phyloP scores from a whole-genome alignment of 345 rosid species.

The Linum trigynum region DNA sequence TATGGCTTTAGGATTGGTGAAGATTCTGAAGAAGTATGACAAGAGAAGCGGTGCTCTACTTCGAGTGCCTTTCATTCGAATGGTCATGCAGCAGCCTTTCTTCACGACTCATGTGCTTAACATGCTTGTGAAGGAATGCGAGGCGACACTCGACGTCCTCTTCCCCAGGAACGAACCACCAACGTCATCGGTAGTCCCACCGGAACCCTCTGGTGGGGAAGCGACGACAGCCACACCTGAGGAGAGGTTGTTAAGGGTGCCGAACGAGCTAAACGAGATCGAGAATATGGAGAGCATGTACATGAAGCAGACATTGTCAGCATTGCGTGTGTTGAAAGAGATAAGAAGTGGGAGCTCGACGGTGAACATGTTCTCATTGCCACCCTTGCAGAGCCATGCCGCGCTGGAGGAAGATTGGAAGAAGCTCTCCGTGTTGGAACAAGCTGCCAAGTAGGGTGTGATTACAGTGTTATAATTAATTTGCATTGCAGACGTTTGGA shows the following conservation, averaged over 20 bases:
- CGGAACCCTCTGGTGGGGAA: not conserved
- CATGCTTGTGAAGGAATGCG: constrained; percentile 30
- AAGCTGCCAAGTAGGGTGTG: constrained; percentile 3
- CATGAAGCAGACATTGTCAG: not conserved
- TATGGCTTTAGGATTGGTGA: constrained; percentile 25
- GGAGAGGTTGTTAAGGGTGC: constrained; percentile 16
- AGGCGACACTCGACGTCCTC: constrained; percentile 25
- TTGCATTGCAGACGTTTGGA: not conserved
- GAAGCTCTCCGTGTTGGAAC: constrained; percentile 2
- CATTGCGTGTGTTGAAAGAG: constrained; percentile 7
- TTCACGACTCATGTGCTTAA: constrained; percentile 35
- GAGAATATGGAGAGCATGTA: constrained; percentile 9
- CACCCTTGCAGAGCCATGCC: not conserved
- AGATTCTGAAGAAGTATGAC: constrained; percentile 48
- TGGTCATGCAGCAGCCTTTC: constrained; percentile 32
- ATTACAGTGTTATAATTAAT: not conserved
- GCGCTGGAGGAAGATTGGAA: constrained; percentile 3
- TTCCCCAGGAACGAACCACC: constrained; percentile 17
- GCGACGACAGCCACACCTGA: not conserved
- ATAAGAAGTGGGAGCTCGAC: constrained; percentile 9
- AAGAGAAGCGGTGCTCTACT: constrained; percentile 23
- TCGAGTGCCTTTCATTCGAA: constrained; percentile 19
- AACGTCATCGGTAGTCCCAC: not conserved
- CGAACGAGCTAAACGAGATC: not conserved
- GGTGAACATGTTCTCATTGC: constrained; percentile 9